phyloP scores from a whole-genome alignment of 441 rosid genomes.

The Flueggea neowawraea region DNA sequence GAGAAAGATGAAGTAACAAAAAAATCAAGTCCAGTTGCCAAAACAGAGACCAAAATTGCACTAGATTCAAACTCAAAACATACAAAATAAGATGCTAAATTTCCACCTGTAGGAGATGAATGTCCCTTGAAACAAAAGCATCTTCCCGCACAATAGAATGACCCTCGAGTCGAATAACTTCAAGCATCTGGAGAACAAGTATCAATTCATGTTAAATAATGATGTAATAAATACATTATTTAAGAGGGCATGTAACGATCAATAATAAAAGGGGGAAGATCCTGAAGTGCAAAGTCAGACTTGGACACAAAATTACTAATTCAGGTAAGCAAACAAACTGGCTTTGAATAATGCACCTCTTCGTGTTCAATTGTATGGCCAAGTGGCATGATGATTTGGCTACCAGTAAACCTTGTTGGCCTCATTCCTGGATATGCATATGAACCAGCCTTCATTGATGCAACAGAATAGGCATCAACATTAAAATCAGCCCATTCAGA shows the following conservation, averaged over 20 bases:
- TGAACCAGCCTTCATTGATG: conserved; percentile 71
- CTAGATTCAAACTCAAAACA: no score
- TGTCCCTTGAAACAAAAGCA: conserved; percentile 81
- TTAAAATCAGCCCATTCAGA: conserved; percentile 99
- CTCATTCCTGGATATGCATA: conserved; percentile 91
- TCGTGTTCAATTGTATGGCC: conserved; percentile 97
- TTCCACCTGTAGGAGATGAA: conserved; percentile 91
- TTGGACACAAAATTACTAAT: no score
- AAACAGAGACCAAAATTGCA: no score
- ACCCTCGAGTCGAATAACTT: conserved; percentile 92
- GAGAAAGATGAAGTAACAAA: no score
- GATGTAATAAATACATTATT: no score
- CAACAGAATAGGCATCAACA: conserved; percentile 96
- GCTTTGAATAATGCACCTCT: conserved; percentile 49
- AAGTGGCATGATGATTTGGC: conserved; percentile 94
- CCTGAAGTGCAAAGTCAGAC: background rate
- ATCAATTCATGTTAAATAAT: background rate
- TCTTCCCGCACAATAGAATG: conserved; percentile 92
- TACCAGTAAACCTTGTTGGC: conserved; percentile 91
- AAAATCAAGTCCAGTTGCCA: no score
- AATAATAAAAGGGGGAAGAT: no score
- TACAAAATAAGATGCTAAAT: background rate
- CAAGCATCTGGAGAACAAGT: conserved; percentile 52
- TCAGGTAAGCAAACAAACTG: background rate
- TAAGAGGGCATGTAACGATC: no score